These are phyloP conservation scores for Iris pallida DNA, from an alignment of 116 monocot species.

Conservation along the genomic window DNA sequence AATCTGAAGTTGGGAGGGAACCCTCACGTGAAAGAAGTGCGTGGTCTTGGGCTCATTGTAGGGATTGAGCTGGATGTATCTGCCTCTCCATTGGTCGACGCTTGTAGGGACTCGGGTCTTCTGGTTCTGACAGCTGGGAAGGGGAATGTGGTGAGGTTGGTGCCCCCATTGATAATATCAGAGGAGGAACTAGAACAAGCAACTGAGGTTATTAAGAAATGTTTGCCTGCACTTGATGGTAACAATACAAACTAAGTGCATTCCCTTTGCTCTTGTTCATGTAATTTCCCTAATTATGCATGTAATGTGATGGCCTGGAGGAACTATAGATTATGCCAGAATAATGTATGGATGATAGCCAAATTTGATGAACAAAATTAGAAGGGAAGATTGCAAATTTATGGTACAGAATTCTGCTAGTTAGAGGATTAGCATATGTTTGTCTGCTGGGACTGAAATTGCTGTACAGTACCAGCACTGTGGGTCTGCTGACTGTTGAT, in stretches of 20 bases:
- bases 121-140: slow-evolving; percentile 79
- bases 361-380: too few species aligned
- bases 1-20: slow-evolving; percentile 36
- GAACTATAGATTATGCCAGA: too few species aligned
- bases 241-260: neutral
- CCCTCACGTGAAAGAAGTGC: slow-evolving; percentile 59
- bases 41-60: slow-evolving; percentile 70
- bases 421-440: too few species aligned
- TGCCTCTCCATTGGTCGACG: slow-evolving; percentile 56
- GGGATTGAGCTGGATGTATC: slow-evolving; percentile 78
- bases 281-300: neutral
- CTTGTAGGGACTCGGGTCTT: slow-evolving; percentile 65
- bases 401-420: too few species aligned
- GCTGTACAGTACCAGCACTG: too few species aligned
- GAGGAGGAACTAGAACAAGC: slow-evolving; percentile 66
- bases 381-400: too few species aligned
- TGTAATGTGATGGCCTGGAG: too few species aligned
- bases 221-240: slow-evolving; percentile 58
- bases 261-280: neutral
- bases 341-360: too few species aligned
- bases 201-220: slow-evolving; percentile 43
- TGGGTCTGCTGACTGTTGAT: too few species aligned
- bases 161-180: slow-evolving; percentile 83
- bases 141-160: slow-evolving; percentile 76
- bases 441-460: too few species aligned